Evolutionary conservation across 805 yeast genomes (phyloP), one percentile per base, ranked within the genome.

Genomic region (Lachancea thermotolerans): DNA sequence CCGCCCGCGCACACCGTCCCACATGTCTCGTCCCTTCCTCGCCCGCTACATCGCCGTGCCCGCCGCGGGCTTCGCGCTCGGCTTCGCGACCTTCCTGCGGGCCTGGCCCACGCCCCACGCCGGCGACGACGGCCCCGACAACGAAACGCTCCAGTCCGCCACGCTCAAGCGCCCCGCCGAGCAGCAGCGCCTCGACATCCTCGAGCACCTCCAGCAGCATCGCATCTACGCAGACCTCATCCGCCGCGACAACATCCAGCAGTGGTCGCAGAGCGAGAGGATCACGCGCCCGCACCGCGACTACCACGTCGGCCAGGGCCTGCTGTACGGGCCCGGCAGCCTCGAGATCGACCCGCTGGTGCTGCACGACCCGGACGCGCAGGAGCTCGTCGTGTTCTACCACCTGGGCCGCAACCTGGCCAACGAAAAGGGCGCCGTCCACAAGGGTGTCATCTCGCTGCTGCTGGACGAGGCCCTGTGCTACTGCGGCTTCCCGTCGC

Each of bases 391-490:
- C 7, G 79, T 82, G 1, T 81, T 86, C 55, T 79, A 79, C 54
- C 89, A 85, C 55, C 60, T 90, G 33, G 96, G 96, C 1, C 59
- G 68, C 4, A 71, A 74, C 32, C 60, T 89, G 33, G 70, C 79
- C 6, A 86, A 90, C 41, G 77, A 75, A 40, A 84, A 81, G 40
- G 86, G 86, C 0, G 78, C 79, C 42, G 76, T 91, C 15, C 95
- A 88, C 59, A 83, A 85, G 55, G 96, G 97, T 2, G 71, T 90
- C 2, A 65, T 86, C 4, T 75, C 95, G 2, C 81, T 95, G 1
- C 62, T 91, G 11, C 52, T 91, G 43, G 98, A 91, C 64, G 97
- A 90, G 60, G 82, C 84, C 0, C 67, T 91, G 27, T 87, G 96
- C 56, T 72, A 79, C 37, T 85, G 95, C 57, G 98, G 96, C 12